Base-by-base conservation (phyloP, 2,329 filamentous ascomycete species). In the Microsporum ferrugineum region DNA sequence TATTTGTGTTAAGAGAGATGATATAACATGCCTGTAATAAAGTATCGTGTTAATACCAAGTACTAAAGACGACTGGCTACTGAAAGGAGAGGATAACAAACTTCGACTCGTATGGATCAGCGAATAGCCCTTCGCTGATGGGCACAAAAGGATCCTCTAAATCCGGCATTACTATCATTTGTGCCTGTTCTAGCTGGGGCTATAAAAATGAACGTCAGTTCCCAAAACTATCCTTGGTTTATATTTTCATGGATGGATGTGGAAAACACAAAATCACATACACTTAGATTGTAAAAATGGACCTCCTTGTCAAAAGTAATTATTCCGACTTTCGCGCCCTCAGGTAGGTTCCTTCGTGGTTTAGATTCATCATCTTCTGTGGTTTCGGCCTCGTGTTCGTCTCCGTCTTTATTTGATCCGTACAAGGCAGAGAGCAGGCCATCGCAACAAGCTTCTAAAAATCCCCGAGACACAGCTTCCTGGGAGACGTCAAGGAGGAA, bases 81-180 rank as follows among this genome's bases (percentile, higher is more conserved):
- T 14, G 12, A n/a, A 51, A 49, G 3, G 5, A 4, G 31, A 23
- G 36, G 38, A 27, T 49, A 36, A 68, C 78, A 60, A 76, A 84
- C 79, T 88, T 92, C 53, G 90, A 94, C 72, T 96, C 89, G 68
- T 91, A 86, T 1, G 94, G 91, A 72, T 99, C 92, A 14, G 97
- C 92, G 72, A 97, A 97, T 7, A 99, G 80, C 14, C 92, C 91
- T 62, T 95, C 88, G 65, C 88, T 90, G 17, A 99, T 79, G 2
- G 94, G 91, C 14, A 97, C 85, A 72, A 99, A 99, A 0, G 94
- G 94, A 66, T 99, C 94, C 69, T 97, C 91, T 57, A 99, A 82
- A 71, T 99, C 94, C 2, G 94, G 89, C 89, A 99, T 96, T 58
- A 99, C 91, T 79, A 99, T 84, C 90, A 99, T 96, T 71, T 99